Evolutionary conservation across 2,329 filamentous ascomycete genomes (phyloP).

Genomic region (Trichoderma simmonsii): DNA sequence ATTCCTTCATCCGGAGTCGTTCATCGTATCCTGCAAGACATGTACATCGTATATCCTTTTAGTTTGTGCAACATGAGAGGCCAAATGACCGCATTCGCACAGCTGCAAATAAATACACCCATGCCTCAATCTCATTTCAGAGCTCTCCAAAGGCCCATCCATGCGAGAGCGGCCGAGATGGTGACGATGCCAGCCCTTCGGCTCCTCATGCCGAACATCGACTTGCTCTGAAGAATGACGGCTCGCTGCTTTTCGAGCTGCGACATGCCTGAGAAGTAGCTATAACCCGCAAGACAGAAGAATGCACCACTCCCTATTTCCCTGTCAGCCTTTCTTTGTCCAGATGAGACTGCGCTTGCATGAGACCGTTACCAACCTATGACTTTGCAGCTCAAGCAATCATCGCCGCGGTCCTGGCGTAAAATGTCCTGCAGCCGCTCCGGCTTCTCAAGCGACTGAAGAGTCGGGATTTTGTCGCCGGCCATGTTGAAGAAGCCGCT

Average conservation of each 20-base stretch:
- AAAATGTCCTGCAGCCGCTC: slow-evolving; percentile 59
- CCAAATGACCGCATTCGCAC: not conserved
- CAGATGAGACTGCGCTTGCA: not conserved
- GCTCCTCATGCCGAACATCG: slow-evolving; percentile 69
- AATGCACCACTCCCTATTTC: slow-evolving; percentile 68
- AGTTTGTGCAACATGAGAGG: not conserved
- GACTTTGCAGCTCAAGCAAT: slow-evolving; percentile 69
- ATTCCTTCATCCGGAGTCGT: not conserved
- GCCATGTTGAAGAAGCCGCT: slow-evolving; percentile 28
- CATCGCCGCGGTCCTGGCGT: slow-evolving; percentile 54
- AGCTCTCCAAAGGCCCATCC: slow-evolving; percentile 67
- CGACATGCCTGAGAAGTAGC: slow-evolving; percentile 69
- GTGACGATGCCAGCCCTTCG: slow-evolving; percentile 63
- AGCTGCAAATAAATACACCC: too few relatives aligned
- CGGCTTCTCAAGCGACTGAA: slow-evolving; percentile 56
- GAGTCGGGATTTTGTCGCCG: slow-evolving; percentile 44
- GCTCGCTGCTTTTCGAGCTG: slow-evolving; percentile 66
- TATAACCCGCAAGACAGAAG: slow-evolving; percentile 71
- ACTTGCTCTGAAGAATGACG: slow-evolving; percentile 65
- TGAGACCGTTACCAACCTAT: slow-evolving; percentile 53
- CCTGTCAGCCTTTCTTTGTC: not conserved
- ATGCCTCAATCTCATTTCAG: slow-evolving; percentile 46
- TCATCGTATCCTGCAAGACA: not conserved
- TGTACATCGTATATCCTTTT: not conserved
- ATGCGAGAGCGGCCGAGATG: slow-evolving; percentile 65